phyloP scores from a whole-genome alignment of 176 grass and related monocot genomes.

The Oryza nivara region DNA sequence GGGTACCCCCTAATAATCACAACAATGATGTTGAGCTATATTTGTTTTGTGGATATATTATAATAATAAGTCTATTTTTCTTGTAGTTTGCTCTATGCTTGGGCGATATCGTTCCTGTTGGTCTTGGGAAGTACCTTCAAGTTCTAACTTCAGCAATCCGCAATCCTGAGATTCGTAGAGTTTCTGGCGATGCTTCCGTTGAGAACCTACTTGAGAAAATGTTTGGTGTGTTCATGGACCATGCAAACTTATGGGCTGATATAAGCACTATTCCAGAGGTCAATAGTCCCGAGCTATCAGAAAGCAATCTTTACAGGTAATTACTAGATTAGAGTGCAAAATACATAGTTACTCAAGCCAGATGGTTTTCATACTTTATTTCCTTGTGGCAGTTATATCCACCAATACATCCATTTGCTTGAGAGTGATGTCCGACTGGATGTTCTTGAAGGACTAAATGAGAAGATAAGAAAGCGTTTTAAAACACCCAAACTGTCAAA shows the following conservation, averaged over 20 bases:
- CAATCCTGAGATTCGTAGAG: slow-evolving; percentile 51
- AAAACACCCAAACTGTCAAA: slow-evolving; percentile 95
- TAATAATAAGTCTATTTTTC: slow-evolving; percentile 6
- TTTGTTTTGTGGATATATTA: slow-evolving; percentile 24
- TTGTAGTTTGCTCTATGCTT: slow-evolving; percentile 90
- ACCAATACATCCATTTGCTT: slow-evolving; percentile 95
- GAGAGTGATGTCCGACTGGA: slow-evolving; percentile 83
- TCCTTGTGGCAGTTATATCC: slow-evolving; percentile 76
- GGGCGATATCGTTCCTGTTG: slow-evolving; percentile 79
- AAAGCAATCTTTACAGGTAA: slow-evolving; percentile 85
- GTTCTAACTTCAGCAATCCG: slow-evolving; percentile 74
- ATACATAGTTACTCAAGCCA: slow-evolving; percentile 20
- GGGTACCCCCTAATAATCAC: slow-evolving; percentile 53
- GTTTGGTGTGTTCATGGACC: slow-evolving; percentile 94
- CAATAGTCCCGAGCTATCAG: slow-evolving; percentile 71
- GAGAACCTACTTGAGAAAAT: slow-evolving; percentile 94
- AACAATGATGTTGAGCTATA: slow-evolving; percentile 21
- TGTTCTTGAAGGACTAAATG: slow-evolving; percentile 85
- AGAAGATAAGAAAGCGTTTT: slow-evolving; percentile 95
- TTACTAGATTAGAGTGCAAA: slow-evolving; percentile 30
- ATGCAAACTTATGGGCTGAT: slow-evolving; percentile 82
- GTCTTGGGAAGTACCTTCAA: slow-evolving; percentile 93
- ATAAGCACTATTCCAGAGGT: slow-evolving; percentile 81
- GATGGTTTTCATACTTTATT: slow-evolving; percentile 33
- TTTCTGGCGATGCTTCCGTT: slow-evolving; percentile 52